These are phyloP conservation scores for Trichoderma brevicompactum DNA, from an alignment of 2,329 filamentous ascomycete genomes.

Conservation along the genomic window DNA sequence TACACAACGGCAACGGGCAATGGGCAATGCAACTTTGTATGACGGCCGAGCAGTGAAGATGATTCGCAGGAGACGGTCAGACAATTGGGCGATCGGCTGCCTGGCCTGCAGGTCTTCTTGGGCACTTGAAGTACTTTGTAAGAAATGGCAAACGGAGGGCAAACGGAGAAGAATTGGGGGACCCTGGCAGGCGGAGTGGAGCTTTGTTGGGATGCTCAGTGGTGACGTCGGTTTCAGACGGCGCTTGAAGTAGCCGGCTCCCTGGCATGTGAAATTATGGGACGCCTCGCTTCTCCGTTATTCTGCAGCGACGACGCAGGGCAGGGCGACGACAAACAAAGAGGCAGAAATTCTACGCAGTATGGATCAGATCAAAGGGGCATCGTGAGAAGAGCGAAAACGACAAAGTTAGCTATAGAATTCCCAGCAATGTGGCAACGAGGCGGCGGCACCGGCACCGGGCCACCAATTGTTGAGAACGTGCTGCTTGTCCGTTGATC, in stretches of 20 bases:
- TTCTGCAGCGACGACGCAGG: background rate
- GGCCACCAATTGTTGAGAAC: constrained; percentile 28
- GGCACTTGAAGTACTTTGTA: constrained; percentile 17
- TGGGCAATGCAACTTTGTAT: background rate
- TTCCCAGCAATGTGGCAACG: constrained; percentile 2
- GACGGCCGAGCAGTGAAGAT: background rate
- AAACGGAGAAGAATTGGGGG: constrained; percentile 22
- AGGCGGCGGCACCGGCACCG: background rate
- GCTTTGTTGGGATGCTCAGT: constrained; percentile 23
- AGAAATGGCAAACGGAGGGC: constrained; percentile 11
- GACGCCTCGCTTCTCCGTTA: background rate
- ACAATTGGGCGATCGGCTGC: constrained; percentile 14
- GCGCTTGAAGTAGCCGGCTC: background rate
- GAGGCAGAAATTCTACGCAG: too few species aligned
- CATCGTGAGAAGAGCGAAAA: background rate
- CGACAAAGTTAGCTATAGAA: too few species aligned
- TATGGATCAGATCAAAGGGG: too few species aligned
- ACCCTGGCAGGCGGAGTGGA: constrained; percentile 15
- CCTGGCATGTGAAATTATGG: constrained; percentile 28
- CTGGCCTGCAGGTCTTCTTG: constrained; percentile 13
- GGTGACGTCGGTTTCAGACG: constrained; percentile 28
- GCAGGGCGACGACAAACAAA: background rate
- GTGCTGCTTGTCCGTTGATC: constrained; percentile 26
- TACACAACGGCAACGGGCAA: background rate
- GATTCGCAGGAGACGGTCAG: background rate